Percentiles rank a stretch among this genome's conserved stretches.
Conservation (phyloP, 768 basidiomycete genomes). For the Chiua virens region DNA sequence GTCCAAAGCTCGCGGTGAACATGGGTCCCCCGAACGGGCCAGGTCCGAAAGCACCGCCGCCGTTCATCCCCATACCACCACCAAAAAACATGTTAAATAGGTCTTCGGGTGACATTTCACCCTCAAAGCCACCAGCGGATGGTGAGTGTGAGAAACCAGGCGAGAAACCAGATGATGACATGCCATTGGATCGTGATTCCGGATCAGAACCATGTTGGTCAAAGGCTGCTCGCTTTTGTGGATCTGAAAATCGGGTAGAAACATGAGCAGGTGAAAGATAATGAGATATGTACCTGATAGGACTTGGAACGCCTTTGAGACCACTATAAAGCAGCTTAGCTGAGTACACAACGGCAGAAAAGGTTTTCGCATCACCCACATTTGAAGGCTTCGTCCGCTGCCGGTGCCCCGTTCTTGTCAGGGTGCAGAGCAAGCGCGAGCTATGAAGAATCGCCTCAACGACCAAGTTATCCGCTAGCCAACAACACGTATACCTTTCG, state of each 20-base stretch:
- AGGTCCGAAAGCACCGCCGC: slow-evolving; percentile 50
- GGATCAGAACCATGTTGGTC: slow-evolving; percentile 89
- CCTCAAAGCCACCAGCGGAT: slow-evolving; percentile 63
- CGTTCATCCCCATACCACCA: slow-evolving; percentile 45
- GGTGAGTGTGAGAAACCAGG: slow-evolving; percentile 50
- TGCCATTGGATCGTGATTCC: slow-evolving; percentile 75
- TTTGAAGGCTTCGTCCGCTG: slow-evolving; percentile 98
- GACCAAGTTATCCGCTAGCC: slow-evolving; percentile 1
- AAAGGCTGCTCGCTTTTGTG: slow-evolving; percentile 85
- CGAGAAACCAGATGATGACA: slow-evolving; percentile 54
- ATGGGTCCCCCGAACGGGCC: slow-evolving; percentile 51
- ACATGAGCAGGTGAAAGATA: not conserved
- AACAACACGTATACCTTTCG: slow-evolving; percentile 68
- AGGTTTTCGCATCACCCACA: slow-evolving; percentile 47
- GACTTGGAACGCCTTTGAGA: slow-evolving; percentile 96
- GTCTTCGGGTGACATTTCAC: slow-evolving; percentile 93
- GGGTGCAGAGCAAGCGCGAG: slow-evolving; percentile 88
- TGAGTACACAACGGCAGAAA: not conserved
- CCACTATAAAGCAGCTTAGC: slow-evolving; percentile 56
- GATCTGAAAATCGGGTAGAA: slow-evolving; percentile 45
- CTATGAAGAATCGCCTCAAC: slow-evolving; percentile 38
- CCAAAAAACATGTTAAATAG: slow-evolving; percentile 99
- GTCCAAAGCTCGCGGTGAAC: slow-evolving; percentile 78
- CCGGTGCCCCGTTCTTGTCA: slow-evolving; percentile 96
- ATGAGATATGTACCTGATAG: slow-evolving; percentile 59